These are phyloP conservation scores for Lasiosphaeris hirsuta DNA, from an alignment of 495 filamentous ascomycete species.

Conservation along the genomic window DNA sequence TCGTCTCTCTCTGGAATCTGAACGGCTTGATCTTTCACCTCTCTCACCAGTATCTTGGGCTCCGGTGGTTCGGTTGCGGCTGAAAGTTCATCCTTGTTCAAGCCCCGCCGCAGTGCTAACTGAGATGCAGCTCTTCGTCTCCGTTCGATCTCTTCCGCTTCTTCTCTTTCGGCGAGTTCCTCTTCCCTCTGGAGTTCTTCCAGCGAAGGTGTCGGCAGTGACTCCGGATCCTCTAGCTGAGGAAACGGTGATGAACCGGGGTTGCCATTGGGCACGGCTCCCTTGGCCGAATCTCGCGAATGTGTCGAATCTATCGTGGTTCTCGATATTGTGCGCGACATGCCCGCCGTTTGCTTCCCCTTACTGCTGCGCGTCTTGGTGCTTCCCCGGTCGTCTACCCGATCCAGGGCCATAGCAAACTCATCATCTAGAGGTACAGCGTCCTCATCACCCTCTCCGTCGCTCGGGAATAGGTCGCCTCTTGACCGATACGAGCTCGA, in stretches of 20 bases:
- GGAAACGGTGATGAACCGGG: constrained; percentile 30
- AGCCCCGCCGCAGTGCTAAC: constrained; percentile 67
- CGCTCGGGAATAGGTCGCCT: constrained; percentile 89
- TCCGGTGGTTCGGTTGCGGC: constrained; percentile 19
- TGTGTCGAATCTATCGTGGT: constrained; percentile 51
- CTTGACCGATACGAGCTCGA: constrained; percentile 89
- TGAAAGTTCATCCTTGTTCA: constrained; percentile 42
- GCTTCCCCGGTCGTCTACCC: constrained; percentile 70
- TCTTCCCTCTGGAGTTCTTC: constrained; percentile 77
- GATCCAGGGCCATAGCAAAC: constrained; percentile 74
- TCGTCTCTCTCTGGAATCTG: neutral
- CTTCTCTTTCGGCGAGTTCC: constrained; percentile 59
- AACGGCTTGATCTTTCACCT: neutral
- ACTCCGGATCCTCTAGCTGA: constrained; percentile 24
- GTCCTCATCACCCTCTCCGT: constrained; percentile 83
- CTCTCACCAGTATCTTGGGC: neutral
- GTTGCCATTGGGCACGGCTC: constrained; percentile 16
- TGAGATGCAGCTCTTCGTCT: constrained; percentile 69
- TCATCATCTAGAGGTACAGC: constrained; percentile 92
- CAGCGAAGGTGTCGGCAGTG: constrained; percentile 53
- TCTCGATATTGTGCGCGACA: constrained; percentile 53
- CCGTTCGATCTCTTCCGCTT: constrained; percentile 66
- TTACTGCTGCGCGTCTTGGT: constrained; percentile 60
- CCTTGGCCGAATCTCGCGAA: constrained; percentile 32
- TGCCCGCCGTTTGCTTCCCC: constrained; percentile 54